Evolutionary conservation across 2,329 filamentous ascomycete genomes (phyloP), one percentile per base, ranked within the genome.

Genomic region (Fusarium austroafricanum): DNA sequence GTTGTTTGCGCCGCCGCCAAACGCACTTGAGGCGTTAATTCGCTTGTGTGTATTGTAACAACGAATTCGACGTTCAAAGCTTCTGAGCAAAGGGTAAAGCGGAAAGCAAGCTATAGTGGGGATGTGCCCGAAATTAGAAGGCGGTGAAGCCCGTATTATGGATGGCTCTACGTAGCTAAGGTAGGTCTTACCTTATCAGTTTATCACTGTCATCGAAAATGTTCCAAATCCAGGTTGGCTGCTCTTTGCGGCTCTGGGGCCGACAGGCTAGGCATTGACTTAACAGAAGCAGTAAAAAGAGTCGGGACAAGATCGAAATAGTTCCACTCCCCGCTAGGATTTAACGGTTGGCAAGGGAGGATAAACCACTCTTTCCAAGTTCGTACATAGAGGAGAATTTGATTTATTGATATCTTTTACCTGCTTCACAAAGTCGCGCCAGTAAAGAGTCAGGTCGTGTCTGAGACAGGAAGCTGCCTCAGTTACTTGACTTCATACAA

Each of bases 271-370:
- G 55, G 14, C 33, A 35, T 62, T 62, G 29, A 43, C 43, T 56
- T 52, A 43, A 62, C 37, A 46, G 57, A 67, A 62, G 51, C 26
- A 49, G 46, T 57, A 65, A 58, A 66, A 54, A 49, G 47, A 61
- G 37, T 51, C 46, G 38, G 56, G 55, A 59, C 53, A 52, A 68
- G 52, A 47, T 64, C 52, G 56, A 68, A 64, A 70, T 68, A 58
- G 71, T 69, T 70, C 60, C 63, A 61, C 54, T 65, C 71, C 58
- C 66, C 68, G 68, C 71, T 61, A 62, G 54, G 43, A 37, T 54
- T 65, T 66, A 61, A 31, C 12, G 29, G 29, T 12, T 26, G 26
- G n/a, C 14, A 31, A 44, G 47, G 42, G 56, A 55, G 59, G 46
- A 39, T 54, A 70, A 62, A 43, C 51, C 57, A 55, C 50, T 58